These are phyloP conservation scores for Orbilia oligospora DNA, from an alignment of 2,329 filamentous ascomycete genomes.

Conservation along the genomic window DNA sequence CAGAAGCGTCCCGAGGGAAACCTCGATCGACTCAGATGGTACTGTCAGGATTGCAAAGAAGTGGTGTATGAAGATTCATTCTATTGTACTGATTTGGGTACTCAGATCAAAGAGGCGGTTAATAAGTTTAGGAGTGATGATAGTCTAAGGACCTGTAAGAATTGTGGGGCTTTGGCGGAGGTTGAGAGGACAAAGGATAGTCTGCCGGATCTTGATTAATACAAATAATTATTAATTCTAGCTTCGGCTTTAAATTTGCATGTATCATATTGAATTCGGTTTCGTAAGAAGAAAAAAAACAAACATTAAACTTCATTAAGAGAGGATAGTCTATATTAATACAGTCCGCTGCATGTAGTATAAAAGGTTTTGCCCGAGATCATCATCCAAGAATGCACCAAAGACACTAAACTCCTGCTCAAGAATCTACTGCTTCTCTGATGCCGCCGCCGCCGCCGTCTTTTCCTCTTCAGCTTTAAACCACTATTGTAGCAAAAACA, in stretches of 20 bases:
- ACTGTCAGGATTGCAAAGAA: conserved; percentile 79
- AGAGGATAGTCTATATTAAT: conserved; percentile 45
- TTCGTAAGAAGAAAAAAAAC: neutral
- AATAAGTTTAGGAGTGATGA: conserved; percentile 81
- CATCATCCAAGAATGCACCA: conserved; percentile 15
- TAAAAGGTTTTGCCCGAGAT: conserved; percentile 17
- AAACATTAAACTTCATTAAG: conserved; percentile 40
- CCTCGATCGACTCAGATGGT: conserved; percentile 89
- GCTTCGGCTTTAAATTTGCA: neutral
- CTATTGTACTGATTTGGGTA: conserved; percentile 89
- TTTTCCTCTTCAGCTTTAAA: conserved; percentile 52
- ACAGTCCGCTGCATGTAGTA: conserved; percentile 39
- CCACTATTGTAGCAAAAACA: conserved; percentile 25
- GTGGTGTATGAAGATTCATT: conserved; percentile 89
- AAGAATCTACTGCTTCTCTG: conserved; percentile 3
- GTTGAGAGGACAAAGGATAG: conserved; percentile 53
- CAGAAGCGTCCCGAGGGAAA: conserved; percentile 80
- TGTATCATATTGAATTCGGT: too few relatives aligned
- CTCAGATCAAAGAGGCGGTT: conserved; percentile 93
- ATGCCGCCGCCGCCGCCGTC: too few relatives aligned
- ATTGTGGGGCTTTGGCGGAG: conserved; percentile 80
- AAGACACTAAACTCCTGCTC: conserved; percentile 2
- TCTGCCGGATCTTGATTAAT: conserved; percentile 14
- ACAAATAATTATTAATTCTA: neutral
- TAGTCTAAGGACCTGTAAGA: conserved; percentile 79